phyloP scores from a whole-genome alignment of 169 alveolate species.

The Toxoplasma gondii region DNA sequence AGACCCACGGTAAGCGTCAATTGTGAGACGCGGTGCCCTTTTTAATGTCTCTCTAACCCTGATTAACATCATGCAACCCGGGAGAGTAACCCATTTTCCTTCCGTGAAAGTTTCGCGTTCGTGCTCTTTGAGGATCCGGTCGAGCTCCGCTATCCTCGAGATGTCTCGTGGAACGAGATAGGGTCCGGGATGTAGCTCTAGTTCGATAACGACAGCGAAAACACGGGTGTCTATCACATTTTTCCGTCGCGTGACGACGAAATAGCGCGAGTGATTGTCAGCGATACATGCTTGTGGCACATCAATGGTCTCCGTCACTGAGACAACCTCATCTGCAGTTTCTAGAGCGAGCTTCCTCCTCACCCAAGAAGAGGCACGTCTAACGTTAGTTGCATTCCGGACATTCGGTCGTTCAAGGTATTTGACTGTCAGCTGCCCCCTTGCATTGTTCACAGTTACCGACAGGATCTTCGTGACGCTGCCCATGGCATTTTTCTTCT shows the following conservation, averaged over 20 bases:
- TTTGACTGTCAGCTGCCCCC: background rate
- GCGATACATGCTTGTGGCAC: background rate
- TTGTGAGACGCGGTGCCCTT: background rate
- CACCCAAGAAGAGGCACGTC: background rate
- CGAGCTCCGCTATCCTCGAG: background rate
- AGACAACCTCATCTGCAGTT: background rate
- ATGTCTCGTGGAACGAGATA: conserved; percentile 8
- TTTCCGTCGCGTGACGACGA: background rate
- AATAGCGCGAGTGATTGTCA: background rate
- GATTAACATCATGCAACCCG: background rate
- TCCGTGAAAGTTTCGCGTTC: background rate
- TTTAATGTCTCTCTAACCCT: background rate
- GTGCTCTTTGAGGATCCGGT: background rate
- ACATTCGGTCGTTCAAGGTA: background rate
- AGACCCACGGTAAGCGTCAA: background rate
- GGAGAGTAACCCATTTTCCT: background rate
- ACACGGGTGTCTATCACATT: background rate
- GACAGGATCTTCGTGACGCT: background rate
- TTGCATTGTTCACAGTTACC: background rate
- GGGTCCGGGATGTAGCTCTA: background rate
- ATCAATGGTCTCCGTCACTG: background rate
- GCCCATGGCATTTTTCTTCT: background rate
- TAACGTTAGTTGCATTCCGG: background rate
- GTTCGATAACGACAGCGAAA: background rate
- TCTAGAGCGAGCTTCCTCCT: background rate